Evolutionary conservation across 371 early-diverging fungal genomes (phyloP), one percentile per base, ranked within the genome.

Genomic region (Blastocladiella emersonii): DNA sequence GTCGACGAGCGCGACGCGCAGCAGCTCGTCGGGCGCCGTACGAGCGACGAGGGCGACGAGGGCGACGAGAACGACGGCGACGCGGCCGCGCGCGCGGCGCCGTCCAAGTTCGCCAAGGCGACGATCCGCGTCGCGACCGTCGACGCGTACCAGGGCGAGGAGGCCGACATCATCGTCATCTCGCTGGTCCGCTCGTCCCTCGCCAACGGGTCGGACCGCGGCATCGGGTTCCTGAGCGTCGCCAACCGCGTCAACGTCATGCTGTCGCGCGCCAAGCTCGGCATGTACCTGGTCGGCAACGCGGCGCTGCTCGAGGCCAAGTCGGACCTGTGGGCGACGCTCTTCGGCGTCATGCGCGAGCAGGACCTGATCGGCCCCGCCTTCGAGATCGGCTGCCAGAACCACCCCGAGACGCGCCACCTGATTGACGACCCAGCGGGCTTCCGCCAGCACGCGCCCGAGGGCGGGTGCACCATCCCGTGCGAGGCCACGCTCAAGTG

Each of bases 271-370:
- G 73, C 75, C 32, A 65, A 67, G 64, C 68, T 69, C 49, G 74
- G 74, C n/a, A 72, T 85, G 73, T 79, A 72, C 45, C 36, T 86
- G 5, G 56, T 86, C 34, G 86, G 86, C 21, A 76, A 78, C 56
- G 69, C 73, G 1, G 44, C 51, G 0, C 63, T 78, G 21, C 72
- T 80, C 65, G 49, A 64, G 15, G 60, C 68, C 30, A 44, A 70
- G 37, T 69, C 65, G 21, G 68, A 67, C 10, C 64, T 78, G 17
- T 80, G 80, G 80, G 65, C 67, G 25, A 37, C 23, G 0, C 61
- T 76, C 10, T 57, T 74, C 2, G 36, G 61, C 12, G 71, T 70
- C 13, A 64, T 76, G 15, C 34, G 49, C 3, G 21, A 12, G 10
- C 36, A 71, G n/a, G 73, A 64, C 5, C 67, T 66, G 3, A 45